Evolutionary conservation across 805 yeast species (phyloP).

Genomic region (Starmerella floricola): DNA sequence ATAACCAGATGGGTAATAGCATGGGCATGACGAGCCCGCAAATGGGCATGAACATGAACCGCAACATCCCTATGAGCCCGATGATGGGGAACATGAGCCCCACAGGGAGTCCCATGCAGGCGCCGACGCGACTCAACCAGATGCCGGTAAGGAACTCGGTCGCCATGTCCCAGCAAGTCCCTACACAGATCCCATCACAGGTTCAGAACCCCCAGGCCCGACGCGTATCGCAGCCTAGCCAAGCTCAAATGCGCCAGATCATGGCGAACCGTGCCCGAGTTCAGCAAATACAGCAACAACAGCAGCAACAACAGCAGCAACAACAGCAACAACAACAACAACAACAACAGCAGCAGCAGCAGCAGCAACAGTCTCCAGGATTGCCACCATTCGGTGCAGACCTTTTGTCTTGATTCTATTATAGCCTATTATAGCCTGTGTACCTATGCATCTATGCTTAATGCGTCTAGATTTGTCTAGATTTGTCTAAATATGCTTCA

Average conservation of each 20-base stretch:
- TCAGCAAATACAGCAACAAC: slow-evolving; percentile 7
- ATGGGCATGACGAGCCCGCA: neutral
- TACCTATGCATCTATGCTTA: no score
- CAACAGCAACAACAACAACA: slow-evolving; percentile 1
- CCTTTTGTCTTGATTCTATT: neutral
- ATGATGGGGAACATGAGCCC: slow-evolving; percentile 3
- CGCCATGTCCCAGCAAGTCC: slow-evolving; percentile 9
- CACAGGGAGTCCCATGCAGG: neutral
- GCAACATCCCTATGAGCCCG: neutral
- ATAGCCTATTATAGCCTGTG: no score
- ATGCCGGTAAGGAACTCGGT: slow-evolving; percentile 1
- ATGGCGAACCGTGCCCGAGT: slow-evolving; percentile 12
- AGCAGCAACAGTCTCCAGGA: no score
- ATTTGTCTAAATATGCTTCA: no score
- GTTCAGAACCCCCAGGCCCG: slow-evolving; percentile 9
- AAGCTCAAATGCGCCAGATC: slow-evolving; percentile 14
- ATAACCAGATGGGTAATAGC: neutral
- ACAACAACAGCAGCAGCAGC: no score
- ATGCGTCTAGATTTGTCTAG: no score
- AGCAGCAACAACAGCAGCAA: slow-evolving; percentile 4
- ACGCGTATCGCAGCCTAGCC: slow-evolving; percentile 6
- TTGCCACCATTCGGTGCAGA: neutral
- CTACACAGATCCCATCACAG: slow-evolving; percentile 14
- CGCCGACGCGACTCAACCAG: neutral
- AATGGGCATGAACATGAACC: neutral